Evolutionary conservation across 345 rosid species (phyloP).

Genomic region (Populus alba): DNA sequence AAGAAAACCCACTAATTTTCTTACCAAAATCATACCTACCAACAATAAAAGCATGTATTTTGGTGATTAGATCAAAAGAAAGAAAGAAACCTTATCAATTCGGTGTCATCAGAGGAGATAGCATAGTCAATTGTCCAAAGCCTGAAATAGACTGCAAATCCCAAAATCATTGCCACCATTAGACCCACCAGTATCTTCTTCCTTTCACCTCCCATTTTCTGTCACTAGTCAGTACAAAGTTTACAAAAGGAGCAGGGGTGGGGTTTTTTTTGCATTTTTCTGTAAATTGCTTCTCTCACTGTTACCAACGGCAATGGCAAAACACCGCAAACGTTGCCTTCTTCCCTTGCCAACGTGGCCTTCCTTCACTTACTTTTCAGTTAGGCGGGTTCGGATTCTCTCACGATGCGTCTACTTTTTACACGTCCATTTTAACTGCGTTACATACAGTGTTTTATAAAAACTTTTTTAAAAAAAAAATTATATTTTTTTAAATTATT

Average conservation of each 20-base stretch:
- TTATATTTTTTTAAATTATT: no score
- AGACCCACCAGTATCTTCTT: constrained; percentile 47
- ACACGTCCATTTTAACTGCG: no score
- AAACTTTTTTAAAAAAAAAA: no score
- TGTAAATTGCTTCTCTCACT: not conserved
- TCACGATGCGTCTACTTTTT: not conserved
- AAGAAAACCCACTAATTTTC: constrained; percentile 2
- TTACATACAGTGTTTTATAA: no score
- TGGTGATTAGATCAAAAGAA: not conserved
- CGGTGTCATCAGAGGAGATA: constrained; percentile 59
- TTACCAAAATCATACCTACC: not conserved
- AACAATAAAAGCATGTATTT: not conserved
- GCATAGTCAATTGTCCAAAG: constrained; percentile 79
- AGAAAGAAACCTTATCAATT: constrained; percentile 54
- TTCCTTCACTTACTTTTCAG: not conserved
- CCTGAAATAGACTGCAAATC: constrained; percentile 59
- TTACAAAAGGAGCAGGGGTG: not conserved
- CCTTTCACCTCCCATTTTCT: constrained; percentile 47
- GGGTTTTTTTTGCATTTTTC: not conserved
- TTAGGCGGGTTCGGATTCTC: not conserved
- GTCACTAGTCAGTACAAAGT: not conserved
- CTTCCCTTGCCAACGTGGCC: not conserved
- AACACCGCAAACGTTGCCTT: not conserved
- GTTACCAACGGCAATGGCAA: not conserved
- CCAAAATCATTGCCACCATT: constrained; percentile 52